Evolutionary conservation across 1,139 yeast species (phyloP).

Genomic region (Blastobotrys persicus): DNA sequence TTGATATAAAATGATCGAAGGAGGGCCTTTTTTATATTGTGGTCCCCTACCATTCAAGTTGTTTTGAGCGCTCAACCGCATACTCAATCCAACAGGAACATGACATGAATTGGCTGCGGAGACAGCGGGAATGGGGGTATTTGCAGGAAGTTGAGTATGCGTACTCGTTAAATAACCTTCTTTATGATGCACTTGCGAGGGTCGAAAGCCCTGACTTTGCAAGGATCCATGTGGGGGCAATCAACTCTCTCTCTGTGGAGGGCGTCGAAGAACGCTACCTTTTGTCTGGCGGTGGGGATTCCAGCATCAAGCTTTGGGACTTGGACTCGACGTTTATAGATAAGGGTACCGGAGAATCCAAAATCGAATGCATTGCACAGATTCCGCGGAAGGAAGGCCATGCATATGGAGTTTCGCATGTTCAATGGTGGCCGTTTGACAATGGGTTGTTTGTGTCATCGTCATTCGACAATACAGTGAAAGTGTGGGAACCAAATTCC

Average conservation of each 20-base stretch:
- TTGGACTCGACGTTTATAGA: conserved; percentile 18
- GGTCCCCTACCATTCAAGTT: too few relatives aligned
- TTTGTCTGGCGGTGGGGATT: conserved; percentile 76
- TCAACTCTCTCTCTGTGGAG: conserved; percentile 69
- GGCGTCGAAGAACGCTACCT: conserved; percentile 47
- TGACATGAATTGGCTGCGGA: conserved; percentile 1
- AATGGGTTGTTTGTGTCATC: conserved; percentile 82
- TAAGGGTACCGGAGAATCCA: conserved; percentile 14
- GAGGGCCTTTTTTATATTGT: too few relatives aligned
- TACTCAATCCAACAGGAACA: conserved; percentile 7
- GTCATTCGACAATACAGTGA: conserved; percentile 74
- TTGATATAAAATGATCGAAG: too few relatives aligned
- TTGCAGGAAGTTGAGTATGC: conserved; percentile 8
- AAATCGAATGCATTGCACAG: conserved; percentile 39
- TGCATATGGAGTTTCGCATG: conserved; percentile 65
- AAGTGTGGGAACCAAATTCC: conserved; percentile 77
- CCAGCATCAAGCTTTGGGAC: conserved; percentile 47
- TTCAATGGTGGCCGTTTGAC: conserved; percentile 89
- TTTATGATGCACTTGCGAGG: conserved; percentile 19
- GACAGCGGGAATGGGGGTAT: conserved; percentile 6
- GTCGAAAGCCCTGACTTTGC: conserved; percentile 21
- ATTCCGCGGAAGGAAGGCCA: conserved; percentile 61
- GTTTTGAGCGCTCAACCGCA: neutral
- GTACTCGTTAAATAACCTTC: conserved; percentile 16
- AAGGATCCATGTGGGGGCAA: conserved; percentile 41